A percentile compares a stretch with the other conserved stretches of the same genome.
These are phyloP conservation scores for Yamadazyma spencermartinsiae DNA, from an alignment of 1,139 yeast genomes.

Conservation along the genomic window DNA sequence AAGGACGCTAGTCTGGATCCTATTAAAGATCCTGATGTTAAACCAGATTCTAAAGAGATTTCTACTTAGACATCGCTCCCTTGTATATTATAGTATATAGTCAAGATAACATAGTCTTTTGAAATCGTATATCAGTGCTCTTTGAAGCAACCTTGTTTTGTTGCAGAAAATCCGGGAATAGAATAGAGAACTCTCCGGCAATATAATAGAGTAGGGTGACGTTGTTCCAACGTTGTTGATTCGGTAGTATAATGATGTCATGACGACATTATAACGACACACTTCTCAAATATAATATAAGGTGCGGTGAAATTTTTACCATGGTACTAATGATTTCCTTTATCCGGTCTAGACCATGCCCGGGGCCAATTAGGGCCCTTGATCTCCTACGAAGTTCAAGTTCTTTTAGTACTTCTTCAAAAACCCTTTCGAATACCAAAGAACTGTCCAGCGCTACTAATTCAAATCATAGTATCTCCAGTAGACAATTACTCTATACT, in stretches of 20 bases:
- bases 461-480: constrained; percentile 52
- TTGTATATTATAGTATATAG: not conserved
- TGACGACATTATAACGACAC: too few relatives aligned
- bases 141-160: too few relatives aligned
- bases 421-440: not conserved
- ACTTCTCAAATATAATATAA: too few relatives aligned
- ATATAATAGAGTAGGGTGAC: too few relatives aligned
- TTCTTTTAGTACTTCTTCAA: not conserved
- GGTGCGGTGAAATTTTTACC: too few relatives aligned
- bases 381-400: not conserved
- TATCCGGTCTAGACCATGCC: not conserved
- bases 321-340: too few relatives aligned
- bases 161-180: too few relatives aligned
- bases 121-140: too few relatives aligned
- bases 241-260: too few relatives aligned
- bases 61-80: not conserved
- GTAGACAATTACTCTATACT: constrained; percentile 69
- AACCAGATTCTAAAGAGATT: not conserved
- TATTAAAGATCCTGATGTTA: not conserved
- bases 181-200: too few relatives aligned
- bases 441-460: constrained; percentile 27
- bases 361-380: not conserved
- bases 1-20: constrained; percentile 1
- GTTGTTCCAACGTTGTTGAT: too few relatives aligned
- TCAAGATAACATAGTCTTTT: not conserved